Conservation (phyloP, 495 filamentous ascomycete species). For the Podospora australis region DNA sequence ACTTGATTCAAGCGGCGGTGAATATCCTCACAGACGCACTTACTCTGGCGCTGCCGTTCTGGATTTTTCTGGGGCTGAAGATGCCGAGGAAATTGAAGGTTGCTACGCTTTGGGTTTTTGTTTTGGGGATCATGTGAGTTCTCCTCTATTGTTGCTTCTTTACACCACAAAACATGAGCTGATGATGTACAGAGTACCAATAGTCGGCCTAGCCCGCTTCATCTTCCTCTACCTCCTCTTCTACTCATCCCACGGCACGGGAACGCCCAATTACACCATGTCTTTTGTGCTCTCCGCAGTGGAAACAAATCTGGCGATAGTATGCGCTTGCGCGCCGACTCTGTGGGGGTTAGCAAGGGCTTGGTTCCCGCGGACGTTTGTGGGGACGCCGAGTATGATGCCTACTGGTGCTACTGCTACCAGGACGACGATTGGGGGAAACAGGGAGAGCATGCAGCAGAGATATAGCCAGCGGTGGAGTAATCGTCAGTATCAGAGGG, state of each 20-base stretch:
- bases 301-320: conserved; percentile 21
- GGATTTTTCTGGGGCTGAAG: conserved; percentile 5
- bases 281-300: conserved; percentile 12
- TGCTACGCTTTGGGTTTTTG: conserved; percentile 19
- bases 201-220: conserved; percentile 10
- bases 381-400: background rate
- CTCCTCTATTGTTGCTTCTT: background rate
- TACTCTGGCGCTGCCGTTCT: conserved; percentile 17
- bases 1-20: conserved; percentile 17
- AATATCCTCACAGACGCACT: conserved; percentile 18
- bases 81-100: conserved; percentile 13
- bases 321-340: conserved; percentile 24
- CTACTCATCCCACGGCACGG: background rate
- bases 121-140: conserved; percentile 19
- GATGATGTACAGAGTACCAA: conserved; percentile 6
- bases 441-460: background rate
- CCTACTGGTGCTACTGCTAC: background rate
- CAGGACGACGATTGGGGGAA: background rate
- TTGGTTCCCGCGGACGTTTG: conserved; percentile 4
- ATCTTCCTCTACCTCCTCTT: conserved; percentile 10
- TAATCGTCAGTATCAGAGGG: too few species aligned
- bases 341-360: conserved; percentile 11
- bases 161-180: background rate
- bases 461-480: too few species aligned
- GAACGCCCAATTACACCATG: conserved; percentile 6